Conservation (phyloP, 164 flowering plant species). For the Santalum album region DNA sequence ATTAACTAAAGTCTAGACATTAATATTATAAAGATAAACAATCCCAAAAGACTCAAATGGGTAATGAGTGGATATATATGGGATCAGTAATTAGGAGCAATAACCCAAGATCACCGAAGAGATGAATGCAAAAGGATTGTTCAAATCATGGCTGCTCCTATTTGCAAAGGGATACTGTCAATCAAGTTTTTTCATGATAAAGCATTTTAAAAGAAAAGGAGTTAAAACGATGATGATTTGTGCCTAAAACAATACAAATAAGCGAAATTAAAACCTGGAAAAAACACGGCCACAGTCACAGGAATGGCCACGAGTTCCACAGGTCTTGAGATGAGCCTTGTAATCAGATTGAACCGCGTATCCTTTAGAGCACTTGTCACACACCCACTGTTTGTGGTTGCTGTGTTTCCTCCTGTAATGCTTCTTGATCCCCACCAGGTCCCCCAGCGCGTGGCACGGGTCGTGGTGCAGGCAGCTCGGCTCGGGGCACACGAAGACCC, state of each 20-base stretch:
- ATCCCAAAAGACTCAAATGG: too few species aligned
- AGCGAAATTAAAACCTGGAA: not conserved
- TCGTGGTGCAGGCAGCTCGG: conserved; percentile 5
- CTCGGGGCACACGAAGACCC: conserved; percentile 6
- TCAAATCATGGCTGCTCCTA: too few species aligned
- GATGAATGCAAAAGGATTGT: too few species aligned
- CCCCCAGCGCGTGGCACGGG: conserved; percentile 4
- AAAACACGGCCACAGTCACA: conserved; percentile 7
- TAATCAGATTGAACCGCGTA: conserved; percentile 4
- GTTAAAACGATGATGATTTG: not conserved
- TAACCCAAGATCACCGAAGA: too few species aligned
- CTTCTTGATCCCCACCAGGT: conserved; percentile 2
- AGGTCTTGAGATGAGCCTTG: conserved; percentile 6
- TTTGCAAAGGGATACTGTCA: too few species aligned
- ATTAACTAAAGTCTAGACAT: too few species aligned
- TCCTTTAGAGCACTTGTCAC: conserved; percentile 2
- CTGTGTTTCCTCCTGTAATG: conserved; percentile 5
- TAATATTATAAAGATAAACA: too few species aligned
- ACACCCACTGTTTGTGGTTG: conserved; percentile 3
- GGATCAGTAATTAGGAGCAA: too few species aligned
- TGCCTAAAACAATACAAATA: too few species aligned
- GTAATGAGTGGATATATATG: too few species aligned
- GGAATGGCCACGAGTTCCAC: conserved; percentile 5
- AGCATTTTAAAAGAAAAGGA: too few species aligned
- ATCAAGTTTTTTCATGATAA: too few species aligned